A percentile compares a stretch with the other conserved stretches of the same genome.
phyloP scores from a whole-genome alignment of 1,284 basidiomycete species.

The Ceratobasidium sp. region DNA sequence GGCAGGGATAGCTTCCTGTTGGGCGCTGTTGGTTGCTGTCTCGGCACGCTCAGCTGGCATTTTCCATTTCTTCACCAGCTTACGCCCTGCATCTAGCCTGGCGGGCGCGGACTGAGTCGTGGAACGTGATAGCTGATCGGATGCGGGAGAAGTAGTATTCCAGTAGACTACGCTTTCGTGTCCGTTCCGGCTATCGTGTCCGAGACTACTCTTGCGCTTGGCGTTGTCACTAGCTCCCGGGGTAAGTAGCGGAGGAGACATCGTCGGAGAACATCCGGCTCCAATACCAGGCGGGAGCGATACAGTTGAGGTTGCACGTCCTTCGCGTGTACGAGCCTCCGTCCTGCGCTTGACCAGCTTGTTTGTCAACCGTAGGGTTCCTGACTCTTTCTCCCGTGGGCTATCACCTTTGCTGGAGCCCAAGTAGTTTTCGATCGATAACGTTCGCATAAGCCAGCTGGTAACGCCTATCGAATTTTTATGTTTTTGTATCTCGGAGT shows the following conservation, averaged over 20 bases:
- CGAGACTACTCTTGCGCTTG: background rate
- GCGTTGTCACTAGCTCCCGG: background rate
- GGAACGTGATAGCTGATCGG: background rate
- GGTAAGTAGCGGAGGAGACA: background rate
- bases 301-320: background rate
- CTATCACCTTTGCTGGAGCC: background rate
- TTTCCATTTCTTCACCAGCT: constrained; percentile 8
- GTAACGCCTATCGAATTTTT: constrained; percentile 1
- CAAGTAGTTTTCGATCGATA: background rate
- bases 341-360: background rate
- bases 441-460: constrained; percentile 9
- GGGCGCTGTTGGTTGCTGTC: background rate
- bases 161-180: background rate
- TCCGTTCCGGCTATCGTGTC: background rate
- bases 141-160: background rate
- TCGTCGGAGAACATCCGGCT: background rate
- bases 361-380: background rate
- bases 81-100: background rate
- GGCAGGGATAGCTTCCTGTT: too few relatives aligned
- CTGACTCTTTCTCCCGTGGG: background rate
- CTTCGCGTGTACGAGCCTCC: background rate
- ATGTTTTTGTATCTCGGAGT: background rate
- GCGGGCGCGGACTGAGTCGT: constrained; percentile 16
- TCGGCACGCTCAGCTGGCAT: background rate
- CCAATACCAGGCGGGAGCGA: background rate